These are phyloP conservation scores for Chlorociboria aeruginascens DNA, from an alignment of 495 filamentous ascomycete genomes.

Conservation along the genomic window DNA sequence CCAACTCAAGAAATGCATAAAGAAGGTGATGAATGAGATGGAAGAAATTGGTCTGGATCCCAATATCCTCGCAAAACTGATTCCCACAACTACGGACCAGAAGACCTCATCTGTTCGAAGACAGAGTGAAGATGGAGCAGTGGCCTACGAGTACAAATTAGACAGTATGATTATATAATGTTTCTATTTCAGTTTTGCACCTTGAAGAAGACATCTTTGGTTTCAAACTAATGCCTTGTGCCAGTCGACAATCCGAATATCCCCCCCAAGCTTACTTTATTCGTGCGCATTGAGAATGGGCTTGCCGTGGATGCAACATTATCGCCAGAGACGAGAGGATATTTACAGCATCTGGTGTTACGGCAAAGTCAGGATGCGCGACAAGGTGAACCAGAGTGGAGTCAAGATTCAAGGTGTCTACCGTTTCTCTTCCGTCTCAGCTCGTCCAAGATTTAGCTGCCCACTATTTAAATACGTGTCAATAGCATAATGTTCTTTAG, in stretches of 20 bases:
- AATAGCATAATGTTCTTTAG: too few relatives aligned
- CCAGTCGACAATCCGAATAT: slow-evolving; percentile 28
- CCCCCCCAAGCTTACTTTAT: slow-evolving; percentile 46
- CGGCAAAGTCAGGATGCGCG: not conserved
- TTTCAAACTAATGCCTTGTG: too few relatives aligned
- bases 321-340: slow-evolving; percentile 37
- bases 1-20: slow-evolving; percentile 66
- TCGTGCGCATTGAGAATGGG: slow-evolving; percentile 38
- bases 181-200: not conserved
- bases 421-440: too few relatives aligned
- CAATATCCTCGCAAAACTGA: slow-evolving; percentile 42
- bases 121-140: not conserved
- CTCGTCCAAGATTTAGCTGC: too few relatives aligned
- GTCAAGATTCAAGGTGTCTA: not conserved
- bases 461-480: too few relatives aligned
- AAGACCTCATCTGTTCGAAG: slow-evolving; percentile 2
- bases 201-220: too few relatives aligned
- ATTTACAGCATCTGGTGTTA: slow-evolving; percentile 26
- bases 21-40: slow-evolving; percentile 36
- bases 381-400: not conserved
- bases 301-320: slow-evolving; percentile 43
- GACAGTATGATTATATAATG: slow-evolving; percentile 7
- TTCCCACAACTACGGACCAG: slow-evolving; percentile 4
- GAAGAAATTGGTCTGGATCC: slow-evolving; percentile 52
- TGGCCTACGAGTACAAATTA: slow-evolving; percentile 21